phyloP scores from a whole-genome alignment of 345 rosid species.

The Viola odorata region DNA sequence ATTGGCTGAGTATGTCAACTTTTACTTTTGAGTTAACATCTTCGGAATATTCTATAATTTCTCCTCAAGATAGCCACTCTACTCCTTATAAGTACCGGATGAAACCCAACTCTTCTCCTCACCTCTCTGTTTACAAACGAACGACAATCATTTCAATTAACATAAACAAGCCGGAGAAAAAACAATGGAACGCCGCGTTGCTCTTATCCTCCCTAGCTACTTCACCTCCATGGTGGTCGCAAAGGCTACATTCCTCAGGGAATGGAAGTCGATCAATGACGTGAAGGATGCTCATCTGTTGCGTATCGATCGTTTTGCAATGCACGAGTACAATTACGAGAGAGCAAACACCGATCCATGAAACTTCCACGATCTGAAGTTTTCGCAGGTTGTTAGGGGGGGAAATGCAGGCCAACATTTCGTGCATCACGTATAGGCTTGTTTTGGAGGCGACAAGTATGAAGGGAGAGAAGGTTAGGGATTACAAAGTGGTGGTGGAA shows the following conservation, averaged over 20 bases:
- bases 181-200: too few relatives aligned
- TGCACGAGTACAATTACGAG: conserved; percentile 34
- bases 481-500: conserved; percentile 45
- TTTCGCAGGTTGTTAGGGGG: conserved; percentile 35
- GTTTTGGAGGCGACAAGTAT: conserved; percentile 20
- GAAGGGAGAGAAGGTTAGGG: conserved; percentile 5
- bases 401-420: conserved; percentile 47
- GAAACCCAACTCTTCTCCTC: too few relatives aligned
- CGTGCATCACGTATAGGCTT: conserved; percentile 47
- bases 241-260: conserved; percentile 20
- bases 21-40: too few relatives aligned
- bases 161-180: too few relatives aligned
- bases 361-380: conserved; percentile 20
- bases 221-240: conserved; percentile 9
- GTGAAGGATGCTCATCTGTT: conserved; percentile 34
- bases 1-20: too few relatives aligned
- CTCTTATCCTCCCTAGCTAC: conserved; percentile 4
- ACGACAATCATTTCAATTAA: too few relatives aligned
- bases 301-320: conserved; percentile 47
- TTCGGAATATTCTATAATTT: too few relatives aligned
- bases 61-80: too few relatives aligned
- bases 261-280: conserved; percentile 48
- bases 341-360: conserved; percentile 3
- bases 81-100: too few relatives aligned
- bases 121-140: too few relatives aligned